Base-by-base conservation (phyloP, 345 rosid genomes). In the Salix exigua region DNA sequence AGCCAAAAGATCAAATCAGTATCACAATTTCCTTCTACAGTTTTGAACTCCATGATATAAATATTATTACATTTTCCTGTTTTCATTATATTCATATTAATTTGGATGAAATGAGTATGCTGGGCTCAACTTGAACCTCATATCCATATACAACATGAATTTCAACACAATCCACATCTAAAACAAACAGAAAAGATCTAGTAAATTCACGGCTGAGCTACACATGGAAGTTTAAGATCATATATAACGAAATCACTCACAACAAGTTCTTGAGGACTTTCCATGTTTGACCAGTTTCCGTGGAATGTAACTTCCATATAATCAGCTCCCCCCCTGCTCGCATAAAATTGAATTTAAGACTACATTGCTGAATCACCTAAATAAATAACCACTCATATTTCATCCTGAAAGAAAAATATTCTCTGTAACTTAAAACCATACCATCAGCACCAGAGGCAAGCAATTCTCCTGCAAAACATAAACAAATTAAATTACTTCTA, bases 401-500 rank as follows among this genome's bases (percentile, higher is more conserved):
- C 33, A 65, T 51, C 40, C 25, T 70, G 21, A 38, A 37, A 3
- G 55, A 35, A 16, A 33, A 35, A 64, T 6, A 74, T 44, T 21
- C 18, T 23, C 38, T 66, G 70, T 25, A 75, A 65, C 31, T 68
- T 46, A 48, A 46, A 63, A 58, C 9, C 87, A 73, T 88, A 93
- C 99, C 99, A 86, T 93, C 99, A 71, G 97, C 99, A 81, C 98
- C 99, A 4, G 99, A 95, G 68, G 99, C 96, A 85, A 95, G 93
- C 40, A 83, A 88, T 66, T 95, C 98, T 64, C 99, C 98, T 95
- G 90, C 86, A 86, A 50, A 78, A 51, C 18, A 7, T 38, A 72
- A 73, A 66, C 30, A 65, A 21, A 8, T 17, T 40, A 60, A 14
- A 77, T 53, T 14, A 73, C 40, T 72, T 62, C 30, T 4, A 66